Evolutionary conservation across 2,329 filamentous ascomycete species (phyloP).

Genomic region (Phialocephala subalpina): DNA sequence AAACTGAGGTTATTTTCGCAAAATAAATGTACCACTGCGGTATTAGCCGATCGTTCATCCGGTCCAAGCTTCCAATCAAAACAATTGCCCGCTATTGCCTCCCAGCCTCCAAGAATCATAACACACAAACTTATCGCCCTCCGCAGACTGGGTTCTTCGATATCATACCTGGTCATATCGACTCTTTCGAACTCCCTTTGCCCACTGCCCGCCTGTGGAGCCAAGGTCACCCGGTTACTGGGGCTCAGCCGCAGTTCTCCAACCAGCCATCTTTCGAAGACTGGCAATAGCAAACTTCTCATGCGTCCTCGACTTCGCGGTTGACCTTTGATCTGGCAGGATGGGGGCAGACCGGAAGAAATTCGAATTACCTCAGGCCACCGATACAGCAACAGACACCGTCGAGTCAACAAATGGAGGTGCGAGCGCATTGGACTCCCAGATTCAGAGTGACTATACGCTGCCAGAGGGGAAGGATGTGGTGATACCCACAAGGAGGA

Average conservation of each 20-base stretch:
- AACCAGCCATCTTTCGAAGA: conserved; percentile 8
- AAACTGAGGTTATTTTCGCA: background rate
- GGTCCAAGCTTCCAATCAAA: conserved; percentile 11
- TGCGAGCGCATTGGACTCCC: conserved; percentile 71
- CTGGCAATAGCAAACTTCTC: conserved; percentile 28
- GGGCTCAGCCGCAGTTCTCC: background rate
- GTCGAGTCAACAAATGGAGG: conserved; percentile 60
- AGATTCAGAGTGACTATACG: conserved; percentile 74
- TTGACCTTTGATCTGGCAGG: conserved; percentile 35
- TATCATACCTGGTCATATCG: background rate
- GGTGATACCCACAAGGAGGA: conserved; percentile 83
- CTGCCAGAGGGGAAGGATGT: conserved; percentile 88
- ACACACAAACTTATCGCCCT: background rate
- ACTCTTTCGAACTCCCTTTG: background rate
- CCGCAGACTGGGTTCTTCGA: background rate
- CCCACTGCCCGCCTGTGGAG: background rate
- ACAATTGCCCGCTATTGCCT: background rate
- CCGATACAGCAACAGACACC: conserved; percentile 63
- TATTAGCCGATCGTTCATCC: conserved; percentile 1
- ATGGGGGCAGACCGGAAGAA: conserved; percentile 51
- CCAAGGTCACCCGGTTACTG: background rate
- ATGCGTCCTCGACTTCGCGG: conserved; percentile 36
- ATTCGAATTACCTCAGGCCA: conserved; percentile 77
- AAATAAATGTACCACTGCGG: background rate
- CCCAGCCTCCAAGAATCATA: background rate